These are phyloP conservation scores for Penicillium sp. DNA, from an alignment of 2,329 filamentous ascomycete genomes.

Conservation along the genomic window DNA sequence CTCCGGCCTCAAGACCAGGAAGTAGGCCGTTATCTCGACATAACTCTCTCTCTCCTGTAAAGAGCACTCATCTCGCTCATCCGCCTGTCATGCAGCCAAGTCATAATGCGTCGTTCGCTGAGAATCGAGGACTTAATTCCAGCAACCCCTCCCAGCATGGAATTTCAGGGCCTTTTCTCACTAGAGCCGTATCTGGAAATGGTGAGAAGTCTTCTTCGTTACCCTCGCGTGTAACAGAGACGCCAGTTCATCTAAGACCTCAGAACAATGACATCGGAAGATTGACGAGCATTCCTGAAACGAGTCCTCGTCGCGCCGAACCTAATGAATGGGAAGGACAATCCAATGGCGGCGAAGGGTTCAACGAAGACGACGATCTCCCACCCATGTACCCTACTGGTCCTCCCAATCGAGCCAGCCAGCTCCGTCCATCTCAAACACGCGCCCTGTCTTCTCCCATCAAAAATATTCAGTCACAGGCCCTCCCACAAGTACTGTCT, in stretches of 20 bases:
- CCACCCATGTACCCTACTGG: conserved; percentile 30
- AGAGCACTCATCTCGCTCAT: not conserved
- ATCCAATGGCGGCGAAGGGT: conserved; percentile 24
- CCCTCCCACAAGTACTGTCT: conserved; percentile 30
- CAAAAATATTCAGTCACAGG: conserved; percentile 25
- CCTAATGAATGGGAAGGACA: conserved; percentile 23
- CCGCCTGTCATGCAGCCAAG: conserved; percentile 5
- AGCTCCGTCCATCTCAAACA: conserved; percentile 19
- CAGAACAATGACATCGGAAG: conserved; percentile 27
- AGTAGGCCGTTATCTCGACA: conserved; percentile 6
- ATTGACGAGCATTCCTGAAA: conserved; percentile 39
- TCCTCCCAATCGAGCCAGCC: conserved; percentile 13
- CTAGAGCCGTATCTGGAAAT: conserved; percentile 8
- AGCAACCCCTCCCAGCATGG: conserved; percentile 14
- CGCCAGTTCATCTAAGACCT: conserved; percentile 32
- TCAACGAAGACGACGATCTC: conserved; percentile 39
- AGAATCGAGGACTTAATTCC: conserved; percentile 12
- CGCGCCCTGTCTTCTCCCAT: conserved; percentile 26
- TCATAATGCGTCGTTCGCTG: conserved; percentile 5
- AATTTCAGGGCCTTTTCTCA: conserved; percentile 3
- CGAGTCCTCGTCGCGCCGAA: conserved; percentile 32
- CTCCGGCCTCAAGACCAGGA: conserved; percentile 21
- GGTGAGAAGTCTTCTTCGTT: conserved; percentile 37
- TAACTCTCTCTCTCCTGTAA: conserved; percentile 1
- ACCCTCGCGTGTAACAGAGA: conserved; percentile 41